Evolutionary conservation across 176 grass and related monocot species (phyloP).

Genomic region (Microstegium vimineum): DNA sequence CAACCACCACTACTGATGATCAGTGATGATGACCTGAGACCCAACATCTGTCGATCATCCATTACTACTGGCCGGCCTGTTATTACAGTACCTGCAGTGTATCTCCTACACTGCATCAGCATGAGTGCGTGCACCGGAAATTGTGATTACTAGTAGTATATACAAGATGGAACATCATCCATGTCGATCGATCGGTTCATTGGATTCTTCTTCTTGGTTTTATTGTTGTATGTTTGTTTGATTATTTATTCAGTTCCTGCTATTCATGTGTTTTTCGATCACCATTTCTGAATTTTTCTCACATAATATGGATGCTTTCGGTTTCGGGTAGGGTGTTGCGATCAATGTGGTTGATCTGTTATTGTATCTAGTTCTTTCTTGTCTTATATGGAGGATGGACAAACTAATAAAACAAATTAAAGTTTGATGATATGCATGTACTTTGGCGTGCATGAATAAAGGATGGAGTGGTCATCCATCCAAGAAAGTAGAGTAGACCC

Average conservation of each 20-base stretch:
- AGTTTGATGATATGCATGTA: too few relatives aligned
- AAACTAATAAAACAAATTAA: too few relatives aligned
- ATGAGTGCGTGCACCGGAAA: too few relatives aligned
- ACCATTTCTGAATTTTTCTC: neutral
- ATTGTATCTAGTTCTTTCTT: neutral
- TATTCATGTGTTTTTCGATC: neutral
- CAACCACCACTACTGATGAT: slow-evolving; percentile 31
- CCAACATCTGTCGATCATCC: too few relatives aligned
- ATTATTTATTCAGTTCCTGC: neutral
- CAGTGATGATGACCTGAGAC: too few relatives aligned
- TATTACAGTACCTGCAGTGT: too few relatives aligned
- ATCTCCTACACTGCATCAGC: too few relatives aligned
- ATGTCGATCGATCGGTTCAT: neutral
- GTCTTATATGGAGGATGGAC: too few relatives aligned
- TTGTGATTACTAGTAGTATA: neutral
- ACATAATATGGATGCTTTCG: neutral
- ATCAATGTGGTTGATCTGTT: neutral
- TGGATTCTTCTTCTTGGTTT: neutral
- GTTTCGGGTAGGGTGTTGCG: neutral
- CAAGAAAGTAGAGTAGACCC: too few relatives aligned
- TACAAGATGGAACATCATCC: neutral
- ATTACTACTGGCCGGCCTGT: too few relatives aligned
- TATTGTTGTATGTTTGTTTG: neutral
- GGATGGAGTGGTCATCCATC: too few relatives aligned
- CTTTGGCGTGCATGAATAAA: too few relatives aligned